Evolutionary conservation across 2,329 filamentous ascomycete genomes (phyloP).

Genomic region (Fulvia fulva): DNA sequence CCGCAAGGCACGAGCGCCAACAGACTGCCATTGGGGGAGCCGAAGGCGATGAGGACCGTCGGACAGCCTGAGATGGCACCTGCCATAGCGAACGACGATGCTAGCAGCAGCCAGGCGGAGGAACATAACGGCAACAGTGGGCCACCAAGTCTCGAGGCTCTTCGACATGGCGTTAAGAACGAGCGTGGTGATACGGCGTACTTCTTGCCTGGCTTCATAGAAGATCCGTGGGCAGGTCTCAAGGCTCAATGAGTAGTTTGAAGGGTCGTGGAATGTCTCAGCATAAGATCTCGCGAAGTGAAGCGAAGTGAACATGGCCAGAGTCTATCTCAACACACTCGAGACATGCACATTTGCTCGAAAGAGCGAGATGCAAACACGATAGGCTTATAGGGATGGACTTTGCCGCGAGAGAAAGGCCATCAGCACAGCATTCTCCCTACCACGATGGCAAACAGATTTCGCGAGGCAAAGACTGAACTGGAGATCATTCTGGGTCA

Average conservation of each 20-base stretch:
- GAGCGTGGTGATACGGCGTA: slow-evolving; percentile 61
- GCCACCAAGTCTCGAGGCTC: slow-evolving; percentile 32
- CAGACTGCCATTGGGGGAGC: slow-evolving; percentile 21
- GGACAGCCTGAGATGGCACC: background rate
- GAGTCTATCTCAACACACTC: background rate
- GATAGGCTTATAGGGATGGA: no score
- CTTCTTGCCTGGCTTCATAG: slow-evolving; percentile 65
- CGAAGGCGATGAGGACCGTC: background rate
- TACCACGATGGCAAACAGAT: background rate
- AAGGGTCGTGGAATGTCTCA: background rate
- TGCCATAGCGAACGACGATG: background rate
- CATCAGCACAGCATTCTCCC: no score
- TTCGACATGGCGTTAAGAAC: slow-evolving; percentile 41
- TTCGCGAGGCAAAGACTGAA: background rate
- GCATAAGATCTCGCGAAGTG: background rate
- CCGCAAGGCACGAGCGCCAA: slow-evolving; percentile 35
- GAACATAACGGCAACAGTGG: background rate
- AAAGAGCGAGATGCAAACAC: no score
- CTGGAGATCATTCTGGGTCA: background rate
- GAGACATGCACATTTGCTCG: no score
- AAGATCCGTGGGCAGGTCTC: slow-evolving; percentile 62
- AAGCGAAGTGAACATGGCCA: background rate
- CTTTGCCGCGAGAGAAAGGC: no score
- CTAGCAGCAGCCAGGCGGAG: background rate
- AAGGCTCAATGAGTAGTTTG: slow-evolving; percentile 29